Percentiles rank a stretch among this genome's conserved stretches.
Conservation (phyloP, 148 eudicot species). For the Hydrangea macrophylla region DNA sequence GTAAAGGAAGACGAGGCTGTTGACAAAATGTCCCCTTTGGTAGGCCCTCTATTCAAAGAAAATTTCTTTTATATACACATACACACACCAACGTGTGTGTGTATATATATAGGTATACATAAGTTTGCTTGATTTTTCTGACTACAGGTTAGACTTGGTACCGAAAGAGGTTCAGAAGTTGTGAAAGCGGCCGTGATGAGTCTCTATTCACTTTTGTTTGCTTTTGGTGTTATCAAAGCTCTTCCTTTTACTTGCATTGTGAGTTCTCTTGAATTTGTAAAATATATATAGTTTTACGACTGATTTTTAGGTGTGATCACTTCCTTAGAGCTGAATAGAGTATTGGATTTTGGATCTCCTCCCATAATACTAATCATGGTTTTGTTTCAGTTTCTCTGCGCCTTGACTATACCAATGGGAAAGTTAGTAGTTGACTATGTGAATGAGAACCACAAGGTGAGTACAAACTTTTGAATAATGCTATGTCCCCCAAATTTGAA, state of each 20-base stretch:
- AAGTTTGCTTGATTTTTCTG: neutral
- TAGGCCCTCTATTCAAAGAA: slow-evolving; percentile 25
- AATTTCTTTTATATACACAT: too few relatives aligned
- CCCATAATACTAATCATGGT: neutral
- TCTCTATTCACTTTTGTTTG: slow-evolving; percentile 47
- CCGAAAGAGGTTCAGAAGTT: slow-evolving; percentile 53
- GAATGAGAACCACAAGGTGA: slow-evolving; percentile 58
- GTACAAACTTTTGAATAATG: slow-evolving; percentile 18
- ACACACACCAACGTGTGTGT: too few relatives aligned
- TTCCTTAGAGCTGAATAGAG: neutral
- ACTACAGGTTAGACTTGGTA: slow-evolving; percentile 77
- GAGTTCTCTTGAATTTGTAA: slow-evolving; percentile 21
- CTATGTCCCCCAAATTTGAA: too few relatives aligned
- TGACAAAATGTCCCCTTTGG: slow-evolving; percentile 86
- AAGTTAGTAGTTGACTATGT: slow-evolving; percentile 45
- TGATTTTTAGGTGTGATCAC: neutral
- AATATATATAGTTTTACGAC: neutral
- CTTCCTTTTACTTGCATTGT: slow-evolving; percentile 76
- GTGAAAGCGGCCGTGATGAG: slow-evolving; percentile 49
- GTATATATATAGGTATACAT: too few relatives aligned
- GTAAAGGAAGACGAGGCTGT: slow-evolving; percentile 76
- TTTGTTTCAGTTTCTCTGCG: slow-evolving; percentile 55
- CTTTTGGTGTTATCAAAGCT: slow-evolving; percentile 45
- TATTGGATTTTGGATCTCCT: neutral
- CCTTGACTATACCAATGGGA: slow-evolving; percentile 67